Evolutionary conservation across 257 asterid genomes (phyloP).

Genomic region (Nicotiana tabacum): DNA sequence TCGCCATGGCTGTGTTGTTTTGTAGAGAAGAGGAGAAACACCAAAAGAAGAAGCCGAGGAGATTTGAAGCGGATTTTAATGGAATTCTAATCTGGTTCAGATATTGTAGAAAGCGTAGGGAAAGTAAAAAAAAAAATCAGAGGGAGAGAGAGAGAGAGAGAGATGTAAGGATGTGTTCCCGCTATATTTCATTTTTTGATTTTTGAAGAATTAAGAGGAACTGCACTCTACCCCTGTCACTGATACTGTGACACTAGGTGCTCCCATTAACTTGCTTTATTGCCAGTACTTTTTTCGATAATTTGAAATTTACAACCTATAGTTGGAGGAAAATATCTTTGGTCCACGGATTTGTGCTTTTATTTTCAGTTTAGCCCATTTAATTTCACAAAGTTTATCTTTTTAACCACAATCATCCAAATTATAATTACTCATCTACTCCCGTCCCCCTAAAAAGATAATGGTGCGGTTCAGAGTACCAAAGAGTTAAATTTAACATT

Average conservation of each 20-base stretch:
- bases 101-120: no score
- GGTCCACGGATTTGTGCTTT: not conserved
- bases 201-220: not conserved
- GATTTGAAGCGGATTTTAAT: not conserved
- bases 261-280: not conserved
- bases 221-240: not conserved
- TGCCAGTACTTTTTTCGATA: not conserved
- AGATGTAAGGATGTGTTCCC: not conserved
- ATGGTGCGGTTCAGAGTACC: no score
- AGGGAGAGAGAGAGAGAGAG: not conserved
- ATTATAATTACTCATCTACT: no score
- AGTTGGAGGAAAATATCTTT: not conserved
- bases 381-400: no score
- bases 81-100: not conserved
- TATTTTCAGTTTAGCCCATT: not conserved
- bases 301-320: not conserved
- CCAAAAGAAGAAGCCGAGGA: not conserved
- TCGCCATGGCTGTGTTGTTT: slow-evolving; percentile 43
- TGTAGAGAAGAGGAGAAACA: not conserved
- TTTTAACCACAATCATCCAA: no score
- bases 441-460: no score
- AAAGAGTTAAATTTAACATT: no score
- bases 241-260: not conserved
- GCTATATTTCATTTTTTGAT: not conserved
- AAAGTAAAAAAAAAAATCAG: no score